Evolutionary conservation across 768 basidiomycete genomes (phyloP), one percentile per base, ranked within the genome.

Genomic region (Agaricus subrufescens): DNA sequence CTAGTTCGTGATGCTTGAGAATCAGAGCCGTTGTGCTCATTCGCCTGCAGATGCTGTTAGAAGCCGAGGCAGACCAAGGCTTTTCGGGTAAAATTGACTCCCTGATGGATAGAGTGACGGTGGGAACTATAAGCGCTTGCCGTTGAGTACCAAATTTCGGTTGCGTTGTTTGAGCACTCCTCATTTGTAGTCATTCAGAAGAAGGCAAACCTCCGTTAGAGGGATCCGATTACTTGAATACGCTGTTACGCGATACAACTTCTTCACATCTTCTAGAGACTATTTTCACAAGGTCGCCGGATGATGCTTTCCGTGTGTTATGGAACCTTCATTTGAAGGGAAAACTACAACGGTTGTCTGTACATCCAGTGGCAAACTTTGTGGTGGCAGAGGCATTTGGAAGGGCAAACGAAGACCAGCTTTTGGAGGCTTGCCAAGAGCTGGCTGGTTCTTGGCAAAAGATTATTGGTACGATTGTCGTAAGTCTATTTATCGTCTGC

Each of bases 321-420:
- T 98, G 96, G 96, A 63, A 71, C 2, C 78, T 79, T 0, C 95
- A 97, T 70, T 87, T 98, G 66, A 68, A 72, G 44, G 84, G 84
- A n/a, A 85, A 86, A 59, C 73, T 97, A 38, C 70, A 78, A 3
- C 81, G 87, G 55, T 74, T 97, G 29, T 85, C 89, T 15, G 74
- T 79, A 19, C 96, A 99, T 69, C 93, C 95, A 2, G 89, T 95
- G 2, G 94, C 91, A 11, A 99, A 98, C 66, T 99, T 94, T 63
- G 94, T 98, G 23, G 76, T 94, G 4, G 88, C 94, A 0, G 87
- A 85, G 67, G 89, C 87, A 0, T 61, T 95, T 27, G 82, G 83
- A 49, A 76, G 91, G 46, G 67, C 85, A 11, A 73, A 79, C n/a
- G 73, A 69, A 15, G 70, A 72, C 3, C 83, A 89, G 58, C 66